Conservation (phyloP, 495 filamentous ascomycete species). For the Aspergillus incahuasiensis region DNA sequence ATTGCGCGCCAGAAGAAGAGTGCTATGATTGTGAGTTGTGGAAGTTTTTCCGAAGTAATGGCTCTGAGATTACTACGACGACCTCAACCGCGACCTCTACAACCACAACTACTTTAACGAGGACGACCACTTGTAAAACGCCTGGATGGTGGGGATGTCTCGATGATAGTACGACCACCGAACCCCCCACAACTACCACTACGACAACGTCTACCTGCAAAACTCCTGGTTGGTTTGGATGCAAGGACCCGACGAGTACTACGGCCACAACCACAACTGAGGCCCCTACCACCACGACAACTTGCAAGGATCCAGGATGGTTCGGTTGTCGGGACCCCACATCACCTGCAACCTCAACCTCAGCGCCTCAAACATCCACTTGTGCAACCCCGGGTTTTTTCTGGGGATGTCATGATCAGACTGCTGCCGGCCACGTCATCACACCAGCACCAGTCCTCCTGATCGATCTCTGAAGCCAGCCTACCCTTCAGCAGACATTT, state of each 20-base stretch:
- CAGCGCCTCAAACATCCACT: conserved; percentile 27
- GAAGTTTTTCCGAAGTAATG: conserved; percentile 92
- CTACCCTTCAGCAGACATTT: background rate
- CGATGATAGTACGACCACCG: conserved; percentile 59
- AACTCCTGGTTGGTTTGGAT: conserved; percentile 68
- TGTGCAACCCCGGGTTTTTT: conserved; percentile 53
- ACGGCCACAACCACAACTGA: conserved; percentile 23
- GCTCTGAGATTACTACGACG: conserved; percentile 68
- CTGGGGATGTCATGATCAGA: conserved; percentile 52
- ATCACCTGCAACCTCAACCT: conserved; percentile 41
- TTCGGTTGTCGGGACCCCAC: conserved; percentile 60
- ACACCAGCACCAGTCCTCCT: conserved; percentile 17
- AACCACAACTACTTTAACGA: conserved; percentile 55
- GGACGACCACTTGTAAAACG: conserved; percentile 82
- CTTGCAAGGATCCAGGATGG: conserved; percentile 65
- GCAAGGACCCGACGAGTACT: conserved; percentile 42
- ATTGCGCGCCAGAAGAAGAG: conserved; percentile 67
- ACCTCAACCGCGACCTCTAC: conserved; percentile 48
- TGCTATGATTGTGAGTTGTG: conserved; percentile 88
- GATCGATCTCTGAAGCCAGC: background rate
- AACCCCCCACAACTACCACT: conserved; percentile 42
- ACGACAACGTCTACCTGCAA: conserved; percentile 73
- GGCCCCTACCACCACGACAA: conserved; percentile 26
- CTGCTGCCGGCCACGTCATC: conserved; percentile 32
- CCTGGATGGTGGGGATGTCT: conserved; percentile 66